phyloP scores from a whole-genome alignment of 2,329 filamentous ascomycete genomes.

The Neonectria magnoliae region DNA sequence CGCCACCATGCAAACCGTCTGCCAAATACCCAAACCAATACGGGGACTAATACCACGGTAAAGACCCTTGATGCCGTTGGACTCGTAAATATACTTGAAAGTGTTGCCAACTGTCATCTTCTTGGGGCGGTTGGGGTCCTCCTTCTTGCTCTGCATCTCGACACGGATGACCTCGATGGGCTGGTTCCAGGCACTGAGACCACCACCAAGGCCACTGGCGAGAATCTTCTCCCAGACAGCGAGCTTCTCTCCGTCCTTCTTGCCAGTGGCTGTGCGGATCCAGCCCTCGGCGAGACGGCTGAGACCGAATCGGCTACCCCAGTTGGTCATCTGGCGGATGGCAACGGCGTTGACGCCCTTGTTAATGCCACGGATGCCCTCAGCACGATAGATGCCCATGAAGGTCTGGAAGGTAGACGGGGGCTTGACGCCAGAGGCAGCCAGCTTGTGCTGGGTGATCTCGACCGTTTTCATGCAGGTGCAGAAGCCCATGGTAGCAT shows the following conservation, averaged over 20 bases:
- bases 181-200: conserved; percentile 98
- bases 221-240: conserved; percentile 86
- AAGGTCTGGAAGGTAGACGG: conserved; percentile 95
- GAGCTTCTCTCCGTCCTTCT: conserved; percentile 83
- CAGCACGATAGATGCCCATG: conserved; percentile 94
- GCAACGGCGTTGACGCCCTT: conserved; percentile 98
- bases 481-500: conserved; percentile 99
- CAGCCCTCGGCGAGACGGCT: conserved; percentile 89
- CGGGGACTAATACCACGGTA: conserved; percentile 96
- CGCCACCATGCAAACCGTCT: conserved; percentile 99
- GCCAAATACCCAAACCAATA: conserved; percentile 96
- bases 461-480: conserved; percentile 99
- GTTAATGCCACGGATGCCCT: conserved; percentile 97
- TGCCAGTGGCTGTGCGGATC: conserved; percentile 81
- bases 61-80: conserved; percentile 88
- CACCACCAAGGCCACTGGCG: conserved; percentile 88
- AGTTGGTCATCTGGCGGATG: conserved; percentile 99
- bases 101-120: conserved; percentile 97
- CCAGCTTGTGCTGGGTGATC: conserved; percentile 98
- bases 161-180: conserved; percentile 99
- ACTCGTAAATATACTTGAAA: conserved; percentile 86
- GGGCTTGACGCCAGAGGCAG: conserved; percentile 81
- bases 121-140: conserved; percentile 97
- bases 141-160: conserved; percentile 99
- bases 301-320: conserved; percentile 95